Evolutionary conservation across 2,329 filamentous ascomycete genomes (phyloP), one percentile per base, ranked within the genome.

Genomic region (Fusarium sp.): DNA sequence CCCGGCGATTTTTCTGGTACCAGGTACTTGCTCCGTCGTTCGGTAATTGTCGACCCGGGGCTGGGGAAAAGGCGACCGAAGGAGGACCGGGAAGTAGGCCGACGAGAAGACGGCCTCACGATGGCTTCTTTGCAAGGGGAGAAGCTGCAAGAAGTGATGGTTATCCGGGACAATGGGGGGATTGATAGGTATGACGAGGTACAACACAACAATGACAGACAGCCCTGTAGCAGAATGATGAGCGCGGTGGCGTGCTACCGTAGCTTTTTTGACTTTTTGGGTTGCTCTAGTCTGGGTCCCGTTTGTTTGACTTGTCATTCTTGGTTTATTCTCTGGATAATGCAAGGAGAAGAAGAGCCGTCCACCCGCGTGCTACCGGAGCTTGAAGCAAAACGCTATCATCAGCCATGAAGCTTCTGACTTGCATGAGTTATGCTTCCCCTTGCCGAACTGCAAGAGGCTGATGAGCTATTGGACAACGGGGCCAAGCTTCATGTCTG

Each of bases 21-120:
- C 70, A 47, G 68, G 63, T 68, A 73, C 64, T 69, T 72, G 58
- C 68, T 74, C 73, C 68, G 68, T 72, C 68, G 63, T 63, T 74
- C 32, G 64, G 71, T 54, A 71, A 63, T 62, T 70, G 54, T 73
- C 32, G 54, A 70, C 67, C 70, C 37, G 45, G 63, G 38, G 38
- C 52, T 72, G 38, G 63, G 58, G 57, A 56, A 57, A 61, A 12
- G 57, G 50, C 20, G 22, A 25, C 60, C 52, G 22, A 69, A 70
- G 52, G 57, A 38, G 45, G 30, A 38, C 47, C 45, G 45, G 54
- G 62, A 63, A 66, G 60, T 32, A 64, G 59, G 40, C 54, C 35
- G 71, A 67, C 32, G n/a, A 50, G 32, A 58, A 47, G 22, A 43
- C 37, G 33, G 71, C 35, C 22, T 73, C 71, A 72, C 52, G 71